Conservation (phyloP, 2,329 filamentous ascomycete genomes). For the Blastomyces parvus region DNA sequence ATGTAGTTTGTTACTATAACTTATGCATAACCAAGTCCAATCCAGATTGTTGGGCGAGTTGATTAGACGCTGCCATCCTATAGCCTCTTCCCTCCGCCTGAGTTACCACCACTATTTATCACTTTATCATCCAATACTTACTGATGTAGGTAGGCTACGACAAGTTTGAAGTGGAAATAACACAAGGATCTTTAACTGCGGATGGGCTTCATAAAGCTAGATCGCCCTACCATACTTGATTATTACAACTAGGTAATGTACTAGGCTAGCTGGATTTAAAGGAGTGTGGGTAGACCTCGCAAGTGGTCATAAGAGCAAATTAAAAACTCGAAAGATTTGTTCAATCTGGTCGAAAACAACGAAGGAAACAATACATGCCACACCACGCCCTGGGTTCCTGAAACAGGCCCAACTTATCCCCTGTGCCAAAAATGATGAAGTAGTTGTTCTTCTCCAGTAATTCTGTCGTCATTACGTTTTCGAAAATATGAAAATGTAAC, state of each 20-base stretch:
- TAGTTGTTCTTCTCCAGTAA: background rate
- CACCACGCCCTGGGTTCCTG: background rate
- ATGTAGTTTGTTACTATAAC: too few relatives aligned
- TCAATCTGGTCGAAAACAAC: background rate
- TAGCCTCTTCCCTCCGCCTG: too few relatives aligned
- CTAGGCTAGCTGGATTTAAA: background rate
- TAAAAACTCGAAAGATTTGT: background rate
- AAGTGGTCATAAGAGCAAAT: background rate
- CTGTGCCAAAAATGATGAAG: background rate
- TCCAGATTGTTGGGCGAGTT: too few relatives aligned
- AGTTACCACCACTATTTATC: too few relatives aligned
- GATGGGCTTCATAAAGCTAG: too few relatives aligned
- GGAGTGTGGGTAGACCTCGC: background rate
- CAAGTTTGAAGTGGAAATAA: too few relatives aligned
- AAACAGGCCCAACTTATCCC: background rate
- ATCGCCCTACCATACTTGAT: too few relatives aligned
- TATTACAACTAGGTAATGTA: background rate
- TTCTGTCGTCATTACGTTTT: background rate
- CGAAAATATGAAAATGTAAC: background rate
- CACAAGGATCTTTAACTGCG: too few relatives aligned
- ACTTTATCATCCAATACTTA: too few relatives aligned
- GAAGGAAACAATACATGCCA: background rate
- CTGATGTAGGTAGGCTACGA: too few relatives aligned
- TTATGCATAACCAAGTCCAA: too few relatives aligned
- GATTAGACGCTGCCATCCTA: too few relatives aligned